Percentiles rank a stretch among this genome's conserved stretches.
These are phyloP conservation scores for Ormosia emarginata DNA, from an alignment of 306 rosid species.

Conservation along the genomic window DNA sequence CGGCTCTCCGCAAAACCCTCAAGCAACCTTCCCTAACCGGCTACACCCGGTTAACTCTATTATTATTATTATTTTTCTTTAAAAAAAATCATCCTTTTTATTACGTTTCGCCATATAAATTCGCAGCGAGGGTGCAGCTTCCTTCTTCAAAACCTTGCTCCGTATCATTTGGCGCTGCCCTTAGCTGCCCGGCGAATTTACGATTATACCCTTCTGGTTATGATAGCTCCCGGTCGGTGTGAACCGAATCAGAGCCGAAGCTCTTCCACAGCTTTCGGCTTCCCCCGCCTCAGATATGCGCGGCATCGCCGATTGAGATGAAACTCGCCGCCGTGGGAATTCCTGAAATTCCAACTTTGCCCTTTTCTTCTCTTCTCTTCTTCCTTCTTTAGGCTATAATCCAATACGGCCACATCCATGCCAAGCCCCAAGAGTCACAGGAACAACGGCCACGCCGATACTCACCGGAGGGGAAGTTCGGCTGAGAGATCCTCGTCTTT, in stretches of 20 bases:
- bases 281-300: slow-evolving; percentile 49
- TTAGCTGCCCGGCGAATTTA: neutral
- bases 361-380: neutral
- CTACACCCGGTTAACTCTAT: neutral
- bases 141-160: neutral
- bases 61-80: neutral
- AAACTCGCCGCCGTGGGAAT: neutral
- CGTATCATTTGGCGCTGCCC: neutral
- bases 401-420: slow-evolving; percentile 32
- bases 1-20: slow-evolving; percentile 1
- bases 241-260: slow-evolving; percentile 45
- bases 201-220: slow-evolving; percentile 40
- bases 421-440: slow-evolving; percentile 52
- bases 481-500: slow-evolving; percentile 59
- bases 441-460: slow-evolving; percentile 33
- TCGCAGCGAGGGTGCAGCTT: neutral
- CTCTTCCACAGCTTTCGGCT: slow-evolving; percentile 60
- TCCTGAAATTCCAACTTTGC: neutral
- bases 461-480: slow-evolving; percentile 42
- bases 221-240: slow-evolving; percentile 38
- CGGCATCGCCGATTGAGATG: slow-evolving; percentile 62
- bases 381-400: neutral
- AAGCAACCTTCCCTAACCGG: neutral
- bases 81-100: neutral
- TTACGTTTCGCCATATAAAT: slow-evolving; percentile 18